Conservation (phyloP, 2,329 filamentous ascomycete species). For the Penicillium occitanis region DNA sequence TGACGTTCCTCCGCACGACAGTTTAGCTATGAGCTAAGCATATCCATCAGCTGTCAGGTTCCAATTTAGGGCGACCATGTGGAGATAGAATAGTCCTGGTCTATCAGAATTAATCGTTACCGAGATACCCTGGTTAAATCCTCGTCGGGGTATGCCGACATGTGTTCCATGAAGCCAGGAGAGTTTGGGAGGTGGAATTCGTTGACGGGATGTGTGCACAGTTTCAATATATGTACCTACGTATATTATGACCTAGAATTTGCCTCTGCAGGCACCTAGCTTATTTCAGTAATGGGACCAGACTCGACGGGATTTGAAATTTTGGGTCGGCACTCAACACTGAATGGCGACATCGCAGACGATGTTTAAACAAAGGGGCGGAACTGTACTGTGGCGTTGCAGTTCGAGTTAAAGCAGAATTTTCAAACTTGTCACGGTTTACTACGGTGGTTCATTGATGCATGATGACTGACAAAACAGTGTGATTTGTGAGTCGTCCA, state of each 20-base stretch:
- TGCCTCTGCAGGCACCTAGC: background rate
- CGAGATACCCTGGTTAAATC: background rate
- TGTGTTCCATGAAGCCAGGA: background rate
- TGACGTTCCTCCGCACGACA: background rate
- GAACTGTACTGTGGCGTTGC: background rate
- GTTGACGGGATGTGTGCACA: background rate
- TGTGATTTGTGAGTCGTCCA: background rate
- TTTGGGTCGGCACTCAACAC: background rate
- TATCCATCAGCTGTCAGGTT: background rate
- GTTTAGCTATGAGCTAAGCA: background rate
- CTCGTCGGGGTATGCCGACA: background rate
- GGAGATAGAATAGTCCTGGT: background rate
- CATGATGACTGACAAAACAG: background rate
- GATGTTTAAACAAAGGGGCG: background rate
- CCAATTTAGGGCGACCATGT: background rate
- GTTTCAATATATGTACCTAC: background rate
- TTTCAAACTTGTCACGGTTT: background rate
- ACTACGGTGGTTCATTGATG: background rate
- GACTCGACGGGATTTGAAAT: background rate
- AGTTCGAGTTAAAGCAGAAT: background rate
- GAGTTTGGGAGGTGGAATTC: background rate
- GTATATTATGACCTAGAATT: background rate
- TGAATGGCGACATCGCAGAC: background rate
- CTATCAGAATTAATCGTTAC: background rate
- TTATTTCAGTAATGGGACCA: background rate